Evolutionary conservation across 768 basidiomycete species (phyloP), one percentile per base, ranked within the genome.

Genomic region (Mycena capillaripes): DNA sequence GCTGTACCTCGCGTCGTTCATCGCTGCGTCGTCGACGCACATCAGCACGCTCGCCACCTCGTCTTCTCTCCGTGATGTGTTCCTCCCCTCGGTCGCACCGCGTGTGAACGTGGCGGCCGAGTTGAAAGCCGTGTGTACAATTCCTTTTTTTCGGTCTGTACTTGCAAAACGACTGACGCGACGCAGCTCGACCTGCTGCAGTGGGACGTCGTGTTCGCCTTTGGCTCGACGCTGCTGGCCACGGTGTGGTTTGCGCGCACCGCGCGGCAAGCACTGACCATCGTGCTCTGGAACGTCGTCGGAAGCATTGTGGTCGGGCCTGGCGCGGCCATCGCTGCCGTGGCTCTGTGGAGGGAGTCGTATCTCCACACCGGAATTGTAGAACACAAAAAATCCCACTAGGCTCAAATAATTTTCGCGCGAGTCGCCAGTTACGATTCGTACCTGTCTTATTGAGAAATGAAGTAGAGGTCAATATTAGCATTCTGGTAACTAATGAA

Each of bases 261-360:
- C 57, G 4, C 75, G 11, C 75, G 75, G 60, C 81, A 86, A 63
- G 62, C 84, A 9, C 21, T 84, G 9, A 56, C 53, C 19, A 78
- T 90, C 23, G 32, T 84, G 27, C 67, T 79, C 10, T 90, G 89
- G 89, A 82, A 86, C 74, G 62, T 78, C 0, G 25, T 86, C n/a
- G 84, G 84, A 9, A 82, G 82, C 9, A 80, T 84, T 5, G 32
- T 84, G 9, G 42, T 89, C 27, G 90, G 89, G 3, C 89, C 88
- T 5, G 87, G 89, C 12, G 89, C 90, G 46, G 85, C 88, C 2
- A 77, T 89, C 34, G 79, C 83, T 23, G 89, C 84, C 2, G 81
- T 86, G 3, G 81, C 86, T 34, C 77, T 90, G 55, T 89, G 88
- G 88, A 82, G 87, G 68, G 89, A 91, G 76, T 77, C 80, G 30